Percentiles rank a stretch among this genome's conserved stretches.
Evolutionary conservation across 495 filamentous ascomycete genomes (phyloP).

Genomic region (Neurospora sp.): DNA sequence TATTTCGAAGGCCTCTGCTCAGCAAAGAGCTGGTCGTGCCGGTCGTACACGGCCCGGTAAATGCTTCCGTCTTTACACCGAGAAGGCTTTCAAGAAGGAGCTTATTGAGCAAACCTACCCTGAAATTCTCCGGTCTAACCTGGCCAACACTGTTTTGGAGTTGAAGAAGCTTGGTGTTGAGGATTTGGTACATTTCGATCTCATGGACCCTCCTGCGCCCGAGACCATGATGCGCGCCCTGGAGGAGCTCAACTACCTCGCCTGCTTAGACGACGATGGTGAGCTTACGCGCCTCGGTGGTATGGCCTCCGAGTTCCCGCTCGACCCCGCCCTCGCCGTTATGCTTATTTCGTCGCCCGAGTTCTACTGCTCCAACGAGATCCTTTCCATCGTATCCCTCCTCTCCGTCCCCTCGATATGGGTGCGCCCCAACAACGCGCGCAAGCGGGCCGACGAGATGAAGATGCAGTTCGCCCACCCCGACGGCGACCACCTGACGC

Average conservation of each 20-base stretch:
- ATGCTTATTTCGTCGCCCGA: slow-evolving; percentile 97
- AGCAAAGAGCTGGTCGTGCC: slow-evolving; percentile 95
- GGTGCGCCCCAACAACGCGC: slow-evolving; percentile 69
- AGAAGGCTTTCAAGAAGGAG: slow-evolving; percentile 94
- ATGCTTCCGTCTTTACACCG: slow-evolving; percentile 95
- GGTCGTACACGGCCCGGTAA: slow-evolving; percentile 97
- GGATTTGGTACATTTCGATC: slow-evolving; percentile 94
- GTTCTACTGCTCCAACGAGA: slow-evolving; percentile 98
- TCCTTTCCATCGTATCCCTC: slow-evolving; percentile 86
- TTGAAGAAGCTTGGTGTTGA: slow-evolving; percentile 95
- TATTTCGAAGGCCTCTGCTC: slow-evolving; percentile 96
- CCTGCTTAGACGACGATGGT: slow-evolving; percentile 93
- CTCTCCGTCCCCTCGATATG: slow-evolving; percentile 94
- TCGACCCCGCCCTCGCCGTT: slow-evolving; percentile 90
- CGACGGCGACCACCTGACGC: slow-evolving; percentile 89
- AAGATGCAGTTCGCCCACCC: slow-evolving; percentile 86
- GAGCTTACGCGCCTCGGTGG: slow-evolving; percentile 77
- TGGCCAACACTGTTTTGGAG: slow-evolving; percentile 89
- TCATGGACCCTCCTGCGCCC: slow-evolving; percentile 97
- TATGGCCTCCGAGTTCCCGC: slow-evolving; percentile 88
- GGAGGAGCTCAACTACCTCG: slow-evolving; percentile 95
- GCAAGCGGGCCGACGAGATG: slow-evolving; percentile 96
- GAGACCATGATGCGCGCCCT: slow-evolving; percentile 98
- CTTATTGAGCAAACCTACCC: slow-evolving; percentile 94
- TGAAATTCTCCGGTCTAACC: slow-evolving; percentile 88